These are phyloP conservation scores for Madurella mycetomatis DNA, from an alignment of 2,329 filamentous ascomycete genomes.

Conservation along the genomic window DNA sequence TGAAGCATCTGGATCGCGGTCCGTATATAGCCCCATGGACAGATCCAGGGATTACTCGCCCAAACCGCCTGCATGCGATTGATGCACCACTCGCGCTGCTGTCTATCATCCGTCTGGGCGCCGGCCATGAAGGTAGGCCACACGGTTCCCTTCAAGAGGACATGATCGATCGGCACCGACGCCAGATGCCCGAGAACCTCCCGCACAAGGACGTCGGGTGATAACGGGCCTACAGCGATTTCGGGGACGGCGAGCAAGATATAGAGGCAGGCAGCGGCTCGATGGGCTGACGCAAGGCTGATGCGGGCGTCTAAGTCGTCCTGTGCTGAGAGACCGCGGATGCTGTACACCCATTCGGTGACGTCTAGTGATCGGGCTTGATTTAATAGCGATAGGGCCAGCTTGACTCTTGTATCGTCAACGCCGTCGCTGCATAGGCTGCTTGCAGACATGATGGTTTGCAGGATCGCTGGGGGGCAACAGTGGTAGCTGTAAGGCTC, in stretches of 20 bases:
- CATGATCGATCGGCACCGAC: slow-evolving; percentile 44
- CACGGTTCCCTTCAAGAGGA: slow-evolving; percentile 52
- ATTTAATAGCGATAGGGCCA: slow-evolving; percentile 27
- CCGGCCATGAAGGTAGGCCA: slow-evolving; percentile 56
- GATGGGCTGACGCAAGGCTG: slow-evolving; percentile 40
- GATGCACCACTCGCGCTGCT: slow-evolving; percentile 45
- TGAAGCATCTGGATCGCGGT: slow-evolving; percentile 44
- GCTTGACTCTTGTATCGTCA: background rate
- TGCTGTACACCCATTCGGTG: slow-evolving; percentile 37
- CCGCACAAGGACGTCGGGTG: slow-evolving; percentile 35
- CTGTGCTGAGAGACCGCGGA: slow-evolving; percentile 33
- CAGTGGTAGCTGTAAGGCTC: slow-evolving; percentile 45
- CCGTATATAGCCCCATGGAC: slow-evolving; percentile 47
- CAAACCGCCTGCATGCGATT: slow-evolving; percentile 34
- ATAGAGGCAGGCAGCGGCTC: slow-evolving; percentile 43
- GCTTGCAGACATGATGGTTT: slow-evolving; percentile 41
- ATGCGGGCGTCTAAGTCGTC: slow-evolving; percentile 36
- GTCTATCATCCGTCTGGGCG: slow-evolving; percentile 43
- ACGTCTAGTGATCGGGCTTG: slow-evolving; percentile 40
- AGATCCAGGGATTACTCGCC: slow-evolving; percentile 36
- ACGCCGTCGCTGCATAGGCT: slow-evolving; percentile 30
- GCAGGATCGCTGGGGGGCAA: slow-evolving; percentile 41
- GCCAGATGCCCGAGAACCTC: slow-evolving; percentile 46
- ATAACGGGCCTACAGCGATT: slow-evolving; percentile 24
- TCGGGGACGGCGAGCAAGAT: slow-evolving; percentile 36